Conservation (phyloP, 225 moss, liverwort and hornwort species). For the Marchantia polymorpha region DNA sequence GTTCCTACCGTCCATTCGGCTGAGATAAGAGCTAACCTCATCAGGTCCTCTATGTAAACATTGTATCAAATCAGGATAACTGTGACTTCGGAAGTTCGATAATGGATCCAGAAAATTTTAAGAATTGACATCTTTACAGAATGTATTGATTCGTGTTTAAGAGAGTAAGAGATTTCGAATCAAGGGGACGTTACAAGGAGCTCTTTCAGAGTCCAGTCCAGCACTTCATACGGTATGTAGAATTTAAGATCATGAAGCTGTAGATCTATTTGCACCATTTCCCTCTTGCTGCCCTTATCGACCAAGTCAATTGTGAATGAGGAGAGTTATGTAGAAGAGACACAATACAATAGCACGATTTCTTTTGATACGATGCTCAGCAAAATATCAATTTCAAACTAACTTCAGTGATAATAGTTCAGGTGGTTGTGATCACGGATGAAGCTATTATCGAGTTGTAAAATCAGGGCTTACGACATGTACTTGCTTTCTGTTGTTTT, state of each 20-base stretch:
- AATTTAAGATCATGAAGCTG: not conserved
- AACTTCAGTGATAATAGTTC: too few relatives aligned
- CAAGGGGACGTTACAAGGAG: conserved; percentile 67
- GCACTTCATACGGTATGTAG: conserved; percentile 44
- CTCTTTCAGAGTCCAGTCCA: conserved; percentile 69
- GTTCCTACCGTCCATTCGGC: too few relatives aligned
- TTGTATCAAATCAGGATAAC: not conserved
- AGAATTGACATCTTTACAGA: not conserved
- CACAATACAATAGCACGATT: too few relatives aligned
- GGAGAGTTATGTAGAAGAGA: not conserved
- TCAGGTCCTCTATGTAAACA: not conserved
- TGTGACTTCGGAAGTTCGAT: not conserved
- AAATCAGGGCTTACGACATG: not conserved
- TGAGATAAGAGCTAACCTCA: too few relatives aligned
- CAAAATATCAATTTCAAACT: too few relatives aligned
- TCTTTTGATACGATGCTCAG: too few relatives aligned
- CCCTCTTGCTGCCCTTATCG: not conserved
- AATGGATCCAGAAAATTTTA: not conserved
- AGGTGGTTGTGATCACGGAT: too few relatives aligned
- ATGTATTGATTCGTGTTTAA: conserved; percentile 23
- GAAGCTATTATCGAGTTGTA: not conserved
- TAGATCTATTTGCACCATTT: not conserved
- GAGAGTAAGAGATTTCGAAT: conserved; percentile 53
- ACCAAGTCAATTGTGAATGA: not conserved
- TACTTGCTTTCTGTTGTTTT: not conserved